Evolutionary conservation across 768 basidiomycete species (phyloP).

Genomic region (Tulasnella sp.): DNA sequence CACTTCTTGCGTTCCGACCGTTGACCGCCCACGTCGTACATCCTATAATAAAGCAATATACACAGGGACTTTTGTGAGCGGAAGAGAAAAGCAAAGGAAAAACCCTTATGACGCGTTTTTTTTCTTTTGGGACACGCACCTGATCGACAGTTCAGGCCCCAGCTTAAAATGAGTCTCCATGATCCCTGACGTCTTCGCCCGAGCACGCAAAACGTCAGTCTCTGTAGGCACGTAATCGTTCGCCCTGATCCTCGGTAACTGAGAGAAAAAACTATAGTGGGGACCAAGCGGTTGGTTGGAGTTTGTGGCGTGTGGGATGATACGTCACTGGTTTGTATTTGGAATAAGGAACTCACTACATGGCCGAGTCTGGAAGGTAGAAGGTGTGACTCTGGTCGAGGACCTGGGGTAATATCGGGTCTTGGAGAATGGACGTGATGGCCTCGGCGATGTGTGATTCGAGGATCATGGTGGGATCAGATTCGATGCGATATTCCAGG

Average conservation of each 20-base stretch:
- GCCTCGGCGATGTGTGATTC: constrained; percentile 31
- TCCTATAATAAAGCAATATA: too few species aligned
- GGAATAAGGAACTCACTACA: constrained; percentile 36
- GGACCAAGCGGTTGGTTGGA: too few species aligned
- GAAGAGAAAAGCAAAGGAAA: neutral
- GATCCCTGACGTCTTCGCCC: constrained; percentile 41
- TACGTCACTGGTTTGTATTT: too few species aligned
- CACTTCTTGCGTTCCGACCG: constrained; percentile 37
- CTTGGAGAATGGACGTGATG: constrained; percentile 37
- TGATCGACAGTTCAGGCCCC: constrained; percentile 35
- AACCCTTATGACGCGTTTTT: too few species aligned
- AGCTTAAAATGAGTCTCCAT: constrained; percentile 39
- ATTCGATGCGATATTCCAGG: constrained; percentile 33
- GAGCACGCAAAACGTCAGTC: constrained; percentile 35
- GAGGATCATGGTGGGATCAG: constrained; percentile 25
- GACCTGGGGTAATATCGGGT: constrained; percentile 35
- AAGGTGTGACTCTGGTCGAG: constrained; percentile 36
- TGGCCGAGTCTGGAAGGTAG: constrained; percentile 40
- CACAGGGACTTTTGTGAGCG: too few species aligned
- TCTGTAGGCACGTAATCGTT: constrained; percentile 36
- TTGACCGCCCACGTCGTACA: constrained; percentile 43
- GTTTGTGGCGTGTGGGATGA: too few species aligned
- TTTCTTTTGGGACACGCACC: constrained; percentile 28
- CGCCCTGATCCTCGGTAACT: constrained; percentile 33
- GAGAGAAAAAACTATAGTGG: constrained; percentile 32